Base-by-base conservation (phyloP, 1,139 yeast species). In the Taiozyma sp. region DNA sequence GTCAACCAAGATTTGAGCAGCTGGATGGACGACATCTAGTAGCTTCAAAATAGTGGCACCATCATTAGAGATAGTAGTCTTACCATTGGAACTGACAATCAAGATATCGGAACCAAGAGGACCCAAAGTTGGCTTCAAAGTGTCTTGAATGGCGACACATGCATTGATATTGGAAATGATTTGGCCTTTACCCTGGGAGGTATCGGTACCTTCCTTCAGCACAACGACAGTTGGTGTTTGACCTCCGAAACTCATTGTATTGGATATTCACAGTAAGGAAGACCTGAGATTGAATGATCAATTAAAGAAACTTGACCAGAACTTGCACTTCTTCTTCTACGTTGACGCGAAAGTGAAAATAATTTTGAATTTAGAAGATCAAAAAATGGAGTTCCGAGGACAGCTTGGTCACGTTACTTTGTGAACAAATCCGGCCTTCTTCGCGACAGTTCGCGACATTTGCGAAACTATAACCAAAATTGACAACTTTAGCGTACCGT, bases 201-300 rank as follows among this genome's bases (percentile, higher is more conserved):
- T 75, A 67, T 93, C 99, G 7, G 99, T 93, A 48, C 99, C 99
- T 70, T 93, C 99, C 66, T 91, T 91, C 56, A 93, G 81, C 50
- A 93, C 99, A 61, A 93, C 98, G 64, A 93, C 88, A 35, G 99
- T 93, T 49, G 99, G 99, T 42, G 97, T 86, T 68, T 89, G 96
- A 48, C 87, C 86, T 59, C 93, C 88, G 67, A 88, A 88, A 65
- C 88, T 86, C 97, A 90, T 90, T 48, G 53, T 56, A 10, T 37
- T 37, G 16, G 19, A 24, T 30, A 30, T 30, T 4, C 11, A 32
- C 16, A 5, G 35, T 32, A 8, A 32, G 1, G 19, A 32, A 32
- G 19, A 32, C 35, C 14, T 32, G 19, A 32, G 35, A 32, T 32
- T 32, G 19, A 32, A n/a, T n/a, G 35, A 32, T 14, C 19, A 32